Percentiles rank a stretch among this genome's conserved stretches.
phyloP scores from a whole-genome alignment of 1,284 basidiomycete species.

The Melampsora americana region DNA sequence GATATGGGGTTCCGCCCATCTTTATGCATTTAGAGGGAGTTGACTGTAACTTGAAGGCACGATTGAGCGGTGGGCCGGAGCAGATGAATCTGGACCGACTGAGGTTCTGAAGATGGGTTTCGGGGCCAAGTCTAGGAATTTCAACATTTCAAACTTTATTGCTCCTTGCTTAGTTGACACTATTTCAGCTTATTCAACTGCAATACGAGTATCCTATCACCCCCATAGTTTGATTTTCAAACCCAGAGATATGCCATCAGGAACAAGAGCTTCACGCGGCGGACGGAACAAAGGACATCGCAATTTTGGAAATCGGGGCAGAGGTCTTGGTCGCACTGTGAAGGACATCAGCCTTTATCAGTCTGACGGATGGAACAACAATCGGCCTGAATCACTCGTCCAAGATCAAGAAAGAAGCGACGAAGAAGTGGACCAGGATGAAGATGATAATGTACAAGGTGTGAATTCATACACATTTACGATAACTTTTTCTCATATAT shows the following conservation, averaged over 20 bases:
- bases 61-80: no score
- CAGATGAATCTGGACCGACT: no score
- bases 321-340: constrained; percentile 12
- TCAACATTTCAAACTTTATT: no score
- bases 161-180: no score
- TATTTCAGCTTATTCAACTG: no score
- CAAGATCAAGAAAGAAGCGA: background rate
- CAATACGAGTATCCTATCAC: no score
- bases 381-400: constrained; percentile 6
- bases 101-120: no score
- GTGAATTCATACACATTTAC: background rate
- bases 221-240: no score
- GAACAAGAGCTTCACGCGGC: background rate
- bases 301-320: constrained; percentile 13
- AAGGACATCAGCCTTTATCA: constrained; percentile 34
- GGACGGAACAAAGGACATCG: background rate
- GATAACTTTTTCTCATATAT: background rate
- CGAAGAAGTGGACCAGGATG: background rate
- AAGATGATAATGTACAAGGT: background rate
- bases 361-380: constrained; percentile 23
- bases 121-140: no score
- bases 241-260: background rate
- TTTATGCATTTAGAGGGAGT: no score
- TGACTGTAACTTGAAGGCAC: no score
- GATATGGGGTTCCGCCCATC: no score